These are phyloP conservation scores for Epicoccum nigrum DNA, from an alignment of 2,329 filamentous ascomycete genomes.

Conservation along the genomic window DNA sequence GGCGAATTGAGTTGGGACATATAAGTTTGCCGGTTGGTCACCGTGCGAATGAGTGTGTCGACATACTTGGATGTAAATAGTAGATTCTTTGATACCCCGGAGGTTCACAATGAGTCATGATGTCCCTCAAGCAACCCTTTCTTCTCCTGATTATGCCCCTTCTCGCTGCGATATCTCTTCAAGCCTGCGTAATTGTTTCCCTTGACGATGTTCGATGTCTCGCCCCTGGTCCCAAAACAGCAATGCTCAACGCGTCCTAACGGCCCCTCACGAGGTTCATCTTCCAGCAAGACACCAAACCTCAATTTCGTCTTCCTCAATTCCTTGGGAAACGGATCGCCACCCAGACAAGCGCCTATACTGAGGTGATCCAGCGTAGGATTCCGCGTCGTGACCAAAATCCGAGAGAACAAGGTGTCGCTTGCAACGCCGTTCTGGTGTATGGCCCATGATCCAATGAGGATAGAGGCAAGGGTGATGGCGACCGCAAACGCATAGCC, in stretches of 20 bases:
- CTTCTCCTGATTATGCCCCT: constrained; percentile 2
- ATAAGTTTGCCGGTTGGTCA: background rate
- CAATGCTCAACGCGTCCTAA: constrained; percentile 46
- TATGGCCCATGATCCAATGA: constrained; percentile 43
- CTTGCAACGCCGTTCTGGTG: constrained; percentile 45
- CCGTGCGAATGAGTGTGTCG: too few relatives aligned
- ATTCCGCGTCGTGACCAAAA: constrained; percentile 48
- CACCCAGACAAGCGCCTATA: constrained; percentile 50
- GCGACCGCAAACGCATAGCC: constrained; percentile 45
- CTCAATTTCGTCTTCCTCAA: constrained; percentile 45
- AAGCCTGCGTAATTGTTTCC: constrained; percentile 46
- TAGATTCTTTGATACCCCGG: too few relatives aligned
- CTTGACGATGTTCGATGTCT: constrained; percentile 48
- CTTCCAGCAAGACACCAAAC: constrained; percentile 49
- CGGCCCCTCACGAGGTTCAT: constrained; percentile 40
- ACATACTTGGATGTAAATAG: background rate
- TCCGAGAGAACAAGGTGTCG: constrained; percentile 46
- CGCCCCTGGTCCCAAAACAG: constrained; percentile 46
- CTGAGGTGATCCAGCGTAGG: constrained; percentile 46
- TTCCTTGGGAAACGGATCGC: constrained; percentile 50
- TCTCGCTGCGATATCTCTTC: constrained; percentile 12
- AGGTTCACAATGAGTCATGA: background rate
- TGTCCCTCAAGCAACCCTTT: constrained; percentile 5
- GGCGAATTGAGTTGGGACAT: background rate
- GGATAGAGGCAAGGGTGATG: constrained; percentile 34